These are phyloP conservation scores for Ambrosia artemisiifolia DNA, from an alignment of 129 eudicot species.

Conservation along the genomic window DNA sequence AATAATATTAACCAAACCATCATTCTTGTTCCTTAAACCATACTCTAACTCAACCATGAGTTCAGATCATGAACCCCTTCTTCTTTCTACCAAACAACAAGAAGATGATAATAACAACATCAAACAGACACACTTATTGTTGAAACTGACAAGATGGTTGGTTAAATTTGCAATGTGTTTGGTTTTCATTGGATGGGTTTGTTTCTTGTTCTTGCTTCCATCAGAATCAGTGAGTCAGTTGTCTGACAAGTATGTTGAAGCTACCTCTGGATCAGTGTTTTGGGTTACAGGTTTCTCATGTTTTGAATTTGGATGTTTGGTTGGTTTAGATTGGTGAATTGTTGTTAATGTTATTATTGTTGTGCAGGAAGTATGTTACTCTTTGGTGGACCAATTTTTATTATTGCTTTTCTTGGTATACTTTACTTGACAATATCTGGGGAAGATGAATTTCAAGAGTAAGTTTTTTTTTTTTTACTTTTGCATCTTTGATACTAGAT, in stretches of 20 bases:
- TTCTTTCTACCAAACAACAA: conserved; percentile 24
- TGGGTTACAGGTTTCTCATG: conserved; percentile 47
- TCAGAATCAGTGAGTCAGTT: conserved; percentile 25
- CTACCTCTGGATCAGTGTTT: conserved; percentile 42
- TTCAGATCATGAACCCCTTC: conserved; percentile 43
- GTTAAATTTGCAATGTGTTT: conserved; percentile 58
- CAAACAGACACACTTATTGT: conserved; percentile 28
- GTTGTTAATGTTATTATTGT: not conserved
- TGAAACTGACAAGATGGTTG: conserved; percentile 47
- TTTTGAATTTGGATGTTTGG: not conserved
- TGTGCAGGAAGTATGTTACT: conserved; percentile 60
- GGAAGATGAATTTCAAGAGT: conserved; percentile 58
- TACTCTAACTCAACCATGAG: conserved; percentile 29
- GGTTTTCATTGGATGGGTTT: conserved; percentile 57
- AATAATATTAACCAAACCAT: not conserved
- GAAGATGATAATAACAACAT: conserved; percentile 18
- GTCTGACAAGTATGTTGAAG: conserved; percentile 25
- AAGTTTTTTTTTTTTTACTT: conserved; percentile 16
- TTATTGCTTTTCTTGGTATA: conserved; percentile 64
- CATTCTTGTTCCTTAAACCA: not conserved
- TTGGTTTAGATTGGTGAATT: not conserved
- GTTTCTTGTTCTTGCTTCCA: conserved; percentile 56
- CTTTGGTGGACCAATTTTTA: conserved; percentile 63
- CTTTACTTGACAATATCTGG: conserved; percentile 50
- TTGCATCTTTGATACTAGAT: not conserved